Conservation (phyloP, 352 stramenopile genomes). For the Globisporangium lucens region DNA sequence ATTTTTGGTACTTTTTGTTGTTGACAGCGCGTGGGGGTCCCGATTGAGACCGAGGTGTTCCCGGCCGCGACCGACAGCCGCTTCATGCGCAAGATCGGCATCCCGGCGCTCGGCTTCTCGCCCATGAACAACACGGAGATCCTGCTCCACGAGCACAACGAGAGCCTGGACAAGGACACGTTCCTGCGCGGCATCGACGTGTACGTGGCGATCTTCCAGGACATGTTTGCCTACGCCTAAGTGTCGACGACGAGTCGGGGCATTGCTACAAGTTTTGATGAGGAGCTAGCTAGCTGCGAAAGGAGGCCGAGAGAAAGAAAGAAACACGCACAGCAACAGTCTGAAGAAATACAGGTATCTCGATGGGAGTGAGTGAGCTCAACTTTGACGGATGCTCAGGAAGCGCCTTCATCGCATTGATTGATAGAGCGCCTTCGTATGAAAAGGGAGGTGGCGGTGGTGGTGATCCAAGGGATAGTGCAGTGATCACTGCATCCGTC, state of each 20-base stretch:
- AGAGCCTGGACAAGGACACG: conserved; percentile 89
- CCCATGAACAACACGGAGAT: conserved; percentile 93
- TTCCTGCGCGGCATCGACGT: conserved; percentile 92
- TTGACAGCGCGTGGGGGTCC: conserved; percentile 21
- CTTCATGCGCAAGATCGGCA: conserved; percentile 87
- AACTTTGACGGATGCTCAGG: no score
- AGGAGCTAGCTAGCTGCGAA: not conserved
- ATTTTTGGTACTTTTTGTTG: not conserved
- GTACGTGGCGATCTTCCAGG: conserved; percentile 48
- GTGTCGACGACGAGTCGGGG: not conserved
- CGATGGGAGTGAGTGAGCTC: no score
- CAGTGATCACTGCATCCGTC: no score
- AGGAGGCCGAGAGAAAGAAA: no score
- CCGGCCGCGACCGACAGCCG: conserved; percentile 92
- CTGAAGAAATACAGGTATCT: no score
- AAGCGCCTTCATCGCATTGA: no score
- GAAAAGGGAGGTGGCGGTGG: no score
- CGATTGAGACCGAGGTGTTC: conserved; percentile 88
- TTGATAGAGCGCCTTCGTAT: no score
- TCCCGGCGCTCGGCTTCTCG: conserved; percentile 91
- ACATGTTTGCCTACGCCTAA: conserved; percentile 29
- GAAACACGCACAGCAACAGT: no score
- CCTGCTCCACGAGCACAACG: conserved; percentile 95
- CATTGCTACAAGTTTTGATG: not conserved
- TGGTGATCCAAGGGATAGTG: no score